Conservation (phyloP, 768 basidiomycete genomes). For the Pholiota conissans region DNA sequence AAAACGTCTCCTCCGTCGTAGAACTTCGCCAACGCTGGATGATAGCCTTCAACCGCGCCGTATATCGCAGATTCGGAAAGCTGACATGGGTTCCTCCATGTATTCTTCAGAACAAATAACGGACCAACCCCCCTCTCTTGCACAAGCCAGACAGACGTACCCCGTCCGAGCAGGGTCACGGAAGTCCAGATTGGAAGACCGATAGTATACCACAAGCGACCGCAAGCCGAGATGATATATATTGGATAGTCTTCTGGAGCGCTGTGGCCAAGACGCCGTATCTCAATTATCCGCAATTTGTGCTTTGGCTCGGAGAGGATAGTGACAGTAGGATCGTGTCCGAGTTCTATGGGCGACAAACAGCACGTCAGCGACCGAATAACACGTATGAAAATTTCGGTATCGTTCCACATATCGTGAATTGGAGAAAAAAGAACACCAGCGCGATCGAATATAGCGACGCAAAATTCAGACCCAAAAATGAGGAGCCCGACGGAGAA, state of each 20-base stretch:
- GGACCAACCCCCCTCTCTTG: neutral
- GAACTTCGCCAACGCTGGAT: neutral
- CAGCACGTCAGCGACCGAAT: slow-evolving; percentile 20
- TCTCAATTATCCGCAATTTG: neutral
- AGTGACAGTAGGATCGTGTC: neutral
- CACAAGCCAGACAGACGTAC: neutral
- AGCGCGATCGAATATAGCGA: slow-evolving; percentile 30
- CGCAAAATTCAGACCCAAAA: slow-evolving; percentile 26
- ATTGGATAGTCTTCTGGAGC: neutral
- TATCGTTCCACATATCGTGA: slow-evolving; percentile 22
- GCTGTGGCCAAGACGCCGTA: neutral
- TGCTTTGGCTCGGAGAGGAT: neutral
- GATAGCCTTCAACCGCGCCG: neutral
- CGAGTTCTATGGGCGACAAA: slow-evolving; percentile 16
- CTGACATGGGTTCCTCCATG: neutral
- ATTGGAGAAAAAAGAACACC: slow-evolving; percentile 25
- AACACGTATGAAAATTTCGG: slow-evolving; percentile 23
- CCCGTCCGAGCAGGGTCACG: neutral
- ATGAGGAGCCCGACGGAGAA: slow-evolving; percentile 29
- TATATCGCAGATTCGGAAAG: neutral
- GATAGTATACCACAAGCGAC: neutral
- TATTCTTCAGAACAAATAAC: neutral
- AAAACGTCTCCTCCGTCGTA: neutral
- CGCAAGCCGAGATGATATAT: neutral
- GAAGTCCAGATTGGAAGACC: neutral